Evolutionary conservation across 1,284 basidiomycete species (phyloP).

Genomic region (Volvariella volvacea): DNA sequence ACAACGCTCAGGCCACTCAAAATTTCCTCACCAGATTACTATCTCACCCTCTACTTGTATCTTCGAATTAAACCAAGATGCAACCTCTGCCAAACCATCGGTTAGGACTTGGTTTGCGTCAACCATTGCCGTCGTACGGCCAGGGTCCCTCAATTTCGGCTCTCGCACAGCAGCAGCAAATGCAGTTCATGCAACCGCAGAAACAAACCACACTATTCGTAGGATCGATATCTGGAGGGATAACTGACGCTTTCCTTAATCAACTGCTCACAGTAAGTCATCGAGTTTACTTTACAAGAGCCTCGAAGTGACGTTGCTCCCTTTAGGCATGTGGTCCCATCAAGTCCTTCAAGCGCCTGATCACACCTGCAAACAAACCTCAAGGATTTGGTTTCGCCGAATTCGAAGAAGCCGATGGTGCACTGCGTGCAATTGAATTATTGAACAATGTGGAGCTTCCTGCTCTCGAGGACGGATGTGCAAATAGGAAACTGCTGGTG

Average conservation of each 20-base stretch:
- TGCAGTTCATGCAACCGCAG: constrained; percentile 52
- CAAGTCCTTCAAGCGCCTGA: constrained; percentile 84
- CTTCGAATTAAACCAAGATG: constrained; percentile 32
- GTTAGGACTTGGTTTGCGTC: constrained; percentile 79
- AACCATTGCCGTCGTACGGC: constrained; percentile 75
- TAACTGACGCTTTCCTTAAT: constrained; percentile 76
- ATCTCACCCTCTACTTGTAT: neutral
- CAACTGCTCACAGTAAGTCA: constrained; percentile 68
- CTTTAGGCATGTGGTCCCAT: constrained; percentile 80
- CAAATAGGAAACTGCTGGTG: constrained; percentile 83
- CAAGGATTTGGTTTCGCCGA: constrained; percentile 95
- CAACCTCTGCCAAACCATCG: constrained; percentile 64
- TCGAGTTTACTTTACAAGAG: neutral
- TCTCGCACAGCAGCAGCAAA: constrained; percentile 78
- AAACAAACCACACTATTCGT: constrained; percentile 76
- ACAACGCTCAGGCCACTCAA: neutral
- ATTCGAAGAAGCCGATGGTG: constrained; percentile 85
- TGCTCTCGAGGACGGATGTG: constrained; percentile 77
- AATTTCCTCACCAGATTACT: neutral
- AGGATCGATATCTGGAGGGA: constrained; percentile 92
- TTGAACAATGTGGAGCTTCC: constrained; percentile 85
- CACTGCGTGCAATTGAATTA: constrained; percentile 73
- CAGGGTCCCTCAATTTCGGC: constrained; percentile 83
- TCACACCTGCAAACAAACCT: constrained; percentile 84
- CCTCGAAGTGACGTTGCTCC: constrained; percentile 3